These are phyloP conservation scores for Nidula niveotomentosa DNA, from an alignment of 1,284 basidiomycete genomes.

Conservation along the genomic window DNA sequence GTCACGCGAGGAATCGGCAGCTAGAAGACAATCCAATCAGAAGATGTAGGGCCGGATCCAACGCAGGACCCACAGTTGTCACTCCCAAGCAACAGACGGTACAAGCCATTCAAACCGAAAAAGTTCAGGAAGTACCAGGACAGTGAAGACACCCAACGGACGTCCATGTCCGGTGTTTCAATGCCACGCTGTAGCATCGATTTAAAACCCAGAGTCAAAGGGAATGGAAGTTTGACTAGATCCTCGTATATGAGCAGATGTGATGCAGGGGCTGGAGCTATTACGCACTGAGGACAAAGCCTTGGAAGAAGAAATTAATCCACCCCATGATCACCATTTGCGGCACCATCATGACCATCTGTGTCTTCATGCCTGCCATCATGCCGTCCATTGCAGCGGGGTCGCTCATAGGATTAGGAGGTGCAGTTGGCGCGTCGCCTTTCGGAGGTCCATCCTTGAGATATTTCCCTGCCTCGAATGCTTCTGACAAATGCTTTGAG, in stretches of 20 bases:
- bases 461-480: conserved; percentile 76
- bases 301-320: conserved; percentile 99
- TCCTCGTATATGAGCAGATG: conserved; percentile 4
- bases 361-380: conserved; percentile 99
- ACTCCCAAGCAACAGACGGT: conserved; percentile 89
- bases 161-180: conserved; percentile 96
- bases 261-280: background rate
- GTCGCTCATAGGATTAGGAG: conserved; percentile 82
- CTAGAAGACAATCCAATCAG: conserved; percentile 34
- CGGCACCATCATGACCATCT: conserved; percentile 97
- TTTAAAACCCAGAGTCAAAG: conserved; percentile 96
- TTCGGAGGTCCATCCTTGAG: conserved; percentile 83
- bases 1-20: conserved; percentile 76
- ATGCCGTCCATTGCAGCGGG: conserved; percentile 95
- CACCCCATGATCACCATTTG: conserved; percentile 99
- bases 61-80: conserved; percentile 74
- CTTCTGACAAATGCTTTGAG: conserved; percentile 68
- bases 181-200: conserved; percentile 98
- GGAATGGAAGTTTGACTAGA: conserved; percentile 96
- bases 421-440: conserved; percentile 50
- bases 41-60: conserved; percentile 7
- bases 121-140: conserved; percentile 99
- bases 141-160: conserved; percentile 97
- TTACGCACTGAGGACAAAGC: conserved; percentile 87
- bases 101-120: conserved; percentile 95